Percentiles rank a stretch among this genome's conserved stretches.
These are phyloP conservation scores for Podospora australis DNA, from an alignment of 495 filamentous ascomycete genomes.

Conservation along the genomic window DNA sequence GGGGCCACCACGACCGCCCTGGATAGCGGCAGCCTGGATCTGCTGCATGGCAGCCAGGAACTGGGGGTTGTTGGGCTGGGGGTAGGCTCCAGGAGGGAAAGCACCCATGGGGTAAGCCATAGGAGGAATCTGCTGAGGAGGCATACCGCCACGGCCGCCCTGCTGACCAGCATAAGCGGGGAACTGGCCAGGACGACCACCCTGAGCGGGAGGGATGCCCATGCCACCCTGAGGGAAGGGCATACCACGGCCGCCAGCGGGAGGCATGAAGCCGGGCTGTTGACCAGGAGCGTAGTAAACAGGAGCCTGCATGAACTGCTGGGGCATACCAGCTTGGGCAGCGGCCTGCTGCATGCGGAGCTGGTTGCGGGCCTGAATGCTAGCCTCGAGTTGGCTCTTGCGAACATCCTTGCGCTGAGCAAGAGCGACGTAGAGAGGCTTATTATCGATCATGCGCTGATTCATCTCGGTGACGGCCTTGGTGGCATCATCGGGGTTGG, in stretches of 20 bases:
- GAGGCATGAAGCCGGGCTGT: constrained; percentile 69
- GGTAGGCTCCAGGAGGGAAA: constrained; percentile 61
- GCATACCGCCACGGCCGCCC: constrained; percentile 71
- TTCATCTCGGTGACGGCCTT: constrained; percentile 99
- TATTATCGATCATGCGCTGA: constrained; percentile 95
- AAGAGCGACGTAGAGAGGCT: constrained; percentile 95
- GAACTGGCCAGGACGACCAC: constrained; percentile 76
- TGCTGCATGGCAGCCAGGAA: constrained; percentile 62
- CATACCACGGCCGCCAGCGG: constrained; percentile 68
- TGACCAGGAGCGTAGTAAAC: constrained; percentile 87
- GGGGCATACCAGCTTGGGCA: constrained; percentile 84
- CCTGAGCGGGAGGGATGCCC: constrained; percentile 74
- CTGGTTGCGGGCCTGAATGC: constrained; percentile 98
- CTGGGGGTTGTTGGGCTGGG: constrained; percentile 44
- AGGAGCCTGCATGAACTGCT: constrained; percentile 74
- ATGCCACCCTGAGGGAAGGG: constrained; percentile 81
- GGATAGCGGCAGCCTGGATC: constrained; percentile 52
- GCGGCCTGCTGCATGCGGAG: constrained; percentile 96
- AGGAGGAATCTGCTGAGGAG: constrained; percentile 72
- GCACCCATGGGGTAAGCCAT: constrained; percentile 71
- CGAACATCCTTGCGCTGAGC: constrained; percentile 99
- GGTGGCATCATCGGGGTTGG: constrained; percentile 96
- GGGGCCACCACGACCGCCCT: constrained; percentile 63
- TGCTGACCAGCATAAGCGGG: constrained; percentile 70
- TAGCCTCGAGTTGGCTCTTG: constrained; percentile 96